Percentiles rank a stretch among this genome's conserved stretches.
These are phyloP conservation scores for Beta lomatogona DNA, from an alignment of 179 eudicot genomes.

Conservation along the genomic window DNA sequence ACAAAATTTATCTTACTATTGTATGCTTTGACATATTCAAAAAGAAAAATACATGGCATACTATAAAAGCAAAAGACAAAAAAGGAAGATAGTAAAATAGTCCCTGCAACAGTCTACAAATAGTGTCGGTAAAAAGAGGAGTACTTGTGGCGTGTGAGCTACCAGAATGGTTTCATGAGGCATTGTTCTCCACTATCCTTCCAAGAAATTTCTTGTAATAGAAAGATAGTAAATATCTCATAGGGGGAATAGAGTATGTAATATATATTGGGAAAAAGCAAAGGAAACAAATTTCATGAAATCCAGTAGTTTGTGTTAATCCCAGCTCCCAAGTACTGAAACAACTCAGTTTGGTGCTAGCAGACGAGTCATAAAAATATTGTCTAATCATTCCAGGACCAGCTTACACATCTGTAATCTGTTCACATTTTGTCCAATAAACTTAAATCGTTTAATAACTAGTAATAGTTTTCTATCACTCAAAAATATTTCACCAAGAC, in stretches of 20 bases:
- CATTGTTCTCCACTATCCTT: neutral
- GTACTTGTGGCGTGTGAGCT: too few species aligned
- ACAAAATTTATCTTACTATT: too few species aligned
- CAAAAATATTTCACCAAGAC: neutral
- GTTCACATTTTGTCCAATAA: neutral
- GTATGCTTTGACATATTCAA: too few species aligned
- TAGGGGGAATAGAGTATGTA: neutral
- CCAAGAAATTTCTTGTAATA: neutral
- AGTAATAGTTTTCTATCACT: neutral
- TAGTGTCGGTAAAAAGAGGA: too few species aligned
- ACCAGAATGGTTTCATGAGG: neutral
- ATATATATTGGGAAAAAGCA: neutral
- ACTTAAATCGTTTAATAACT: neutral
- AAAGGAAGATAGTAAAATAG: too few species aligned
- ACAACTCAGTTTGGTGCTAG: neutral
- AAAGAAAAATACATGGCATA: neutral
- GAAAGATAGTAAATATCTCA: neutral
- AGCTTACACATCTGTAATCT: neutral
- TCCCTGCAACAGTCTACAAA: too few species aligned
- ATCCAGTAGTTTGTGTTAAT: neutral
- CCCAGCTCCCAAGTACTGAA: too few species aligned
- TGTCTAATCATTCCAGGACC: neutral
- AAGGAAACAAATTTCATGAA: neutral
- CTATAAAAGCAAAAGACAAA: neutral
- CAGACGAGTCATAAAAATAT: neutral